A percentile compares a stretch with the other conserved stretches of the same genome.
These are phyloP conservation scores for Saccharomycopsis sp. DNA, from an alignment of 805 yeast genomes.

Conservation along the genomic window DNA sequence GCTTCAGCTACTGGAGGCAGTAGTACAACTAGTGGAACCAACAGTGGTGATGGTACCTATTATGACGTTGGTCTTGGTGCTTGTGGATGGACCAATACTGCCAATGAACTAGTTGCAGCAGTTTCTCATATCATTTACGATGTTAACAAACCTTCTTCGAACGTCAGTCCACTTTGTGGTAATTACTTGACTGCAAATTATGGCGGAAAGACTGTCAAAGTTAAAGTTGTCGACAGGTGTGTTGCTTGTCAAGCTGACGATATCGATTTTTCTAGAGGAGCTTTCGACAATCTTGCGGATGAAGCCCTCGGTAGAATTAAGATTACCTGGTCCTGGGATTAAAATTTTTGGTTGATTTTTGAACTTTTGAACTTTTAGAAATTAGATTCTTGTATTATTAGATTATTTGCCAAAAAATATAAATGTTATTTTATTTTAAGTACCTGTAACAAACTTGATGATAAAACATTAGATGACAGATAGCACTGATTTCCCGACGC, in stretches of 20 bases:
- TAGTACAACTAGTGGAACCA: slow-evolving; percentile 23
- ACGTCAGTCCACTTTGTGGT: slow-evolving; percentile 41
- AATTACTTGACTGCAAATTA: slow-evolving; percentile 39
- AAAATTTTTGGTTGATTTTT: too few relatives aligned
- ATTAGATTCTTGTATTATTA: too few relatives aligned
- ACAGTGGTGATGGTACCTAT: slow-evolving; percentile 30
- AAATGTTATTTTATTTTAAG: too few relatives aligned
- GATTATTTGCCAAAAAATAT: too few relatives aligned
- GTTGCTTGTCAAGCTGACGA: slow-evolving; percentile 40
- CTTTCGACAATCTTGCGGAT: slow-evolving; percentile 42
- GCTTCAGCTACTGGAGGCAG: slow-evolving; percentile 19
- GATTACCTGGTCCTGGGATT: slow-evolving; percentile 13
- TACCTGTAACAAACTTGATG: too few relatives aligned
- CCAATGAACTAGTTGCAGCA: slow-evolving; percentile 35
- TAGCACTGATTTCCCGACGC: too few relatives aligned
- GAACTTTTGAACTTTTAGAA: too few relatives aligned
- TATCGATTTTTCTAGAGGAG: slow-evolving; percentile 49
- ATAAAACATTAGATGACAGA: too few relatives aligned
- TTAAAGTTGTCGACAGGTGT: slow-evolving; percentile 49
- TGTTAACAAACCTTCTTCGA: slow-evolving; percentile 22
- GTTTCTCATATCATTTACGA: slow-evolving; percentile 38
- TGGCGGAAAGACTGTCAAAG: slow-evolving; percentile 42
- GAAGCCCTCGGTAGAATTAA: slow-evolving; percentile 8
- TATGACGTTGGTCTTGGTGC: slow-evolving; percentile 29
- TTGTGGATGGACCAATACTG: slow-evolving; percentile 9